phyloP scores from a whole-genome alignment of 805 yeast species.

The Metschnikowia lochheadii region DNA sequence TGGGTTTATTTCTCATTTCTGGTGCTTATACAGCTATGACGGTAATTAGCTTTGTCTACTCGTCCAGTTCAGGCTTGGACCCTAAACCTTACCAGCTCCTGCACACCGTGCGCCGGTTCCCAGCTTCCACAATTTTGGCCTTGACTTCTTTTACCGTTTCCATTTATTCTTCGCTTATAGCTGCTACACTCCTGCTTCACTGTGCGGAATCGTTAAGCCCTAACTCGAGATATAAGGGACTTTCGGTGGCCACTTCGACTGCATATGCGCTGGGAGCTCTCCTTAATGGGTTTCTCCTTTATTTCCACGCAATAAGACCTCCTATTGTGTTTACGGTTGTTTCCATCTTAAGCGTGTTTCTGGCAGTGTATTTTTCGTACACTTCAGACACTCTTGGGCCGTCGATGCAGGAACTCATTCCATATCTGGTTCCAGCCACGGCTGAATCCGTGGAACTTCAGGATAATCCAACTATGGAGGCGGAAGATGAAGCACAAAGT shows the following conservation, averaged over 20 bases:
- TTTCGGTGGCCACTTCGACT: constrained; percentile 10
- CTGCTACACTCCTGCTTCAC: constrained; percentile 48
- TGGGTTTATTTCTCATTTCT: constrained; percentile 40
- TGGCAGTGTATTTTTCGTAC: background rate
- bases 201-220: constrained; percentile 47
- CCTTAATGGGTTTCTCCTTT: background rate
- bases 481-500: background rate
- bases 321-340: background rate
- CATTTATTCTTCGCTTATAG: constrained; percentile 43
- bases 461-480: background rate
- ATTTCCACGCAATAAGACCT: background rate
- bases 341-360: background rate
- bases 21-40: constrained; percentile 33
- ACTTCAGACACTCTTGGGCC: background rate
- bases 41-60: constrained; percentile 31
- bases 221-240: constrained; percentile 32
- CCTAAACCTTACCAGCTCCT: constrained; percentile 24
- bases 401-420: background rate
- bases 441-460: constrained; percentile 4
- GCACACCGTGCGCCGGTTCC: constrained; percentile 29
- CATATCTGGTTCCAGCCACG: background rate
- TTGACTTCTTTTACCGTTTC: constrained; percentile 44
- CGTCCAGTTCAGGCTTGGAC: constrained; percentile 16
- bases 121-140: constrained; percentile 43
- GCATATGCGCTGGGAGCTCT: constrained; percentile 4